These are phyloP conservation scores for Kingdonia uniflora DNA, from an alignment of 164 flowering plant species.

Conservation along the genomic window DNA sequence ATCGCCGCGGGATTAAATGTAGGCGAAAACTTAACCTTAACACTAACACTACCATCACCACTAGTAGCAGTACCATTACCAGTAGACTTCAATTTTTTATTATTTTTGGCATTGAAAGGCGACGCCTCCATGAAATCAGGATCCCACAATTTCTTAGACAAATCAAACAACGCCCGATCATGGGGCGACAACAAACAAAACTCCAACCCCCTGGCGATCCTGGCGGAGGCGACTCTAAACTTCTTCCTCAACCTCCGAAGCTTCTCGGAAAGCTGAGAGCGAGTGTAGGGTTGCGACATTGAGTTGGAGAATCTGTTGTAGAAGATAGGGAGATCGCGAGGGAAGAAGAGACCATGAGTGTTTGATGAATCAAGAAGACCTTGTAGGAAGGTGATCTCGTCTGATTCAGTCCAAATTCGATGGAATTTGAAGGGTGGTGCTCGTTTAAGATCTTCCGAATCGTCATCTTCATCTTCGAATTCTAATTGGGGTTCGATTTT, in stretches of 20 bases:
- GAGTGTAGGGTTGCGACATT: slow-evolving; percentile 47
- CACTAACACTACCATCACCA: slow-evolving; percentile 13
- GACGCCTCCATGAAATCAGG: slow-evolving; percentile 25
- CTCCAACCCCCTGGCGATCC: slow-evolving; percentile 38
- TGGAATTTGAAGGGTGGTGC: slow-evolving; percentile 43
- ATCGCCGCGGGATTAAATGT: slow-evolving; percentile 4
- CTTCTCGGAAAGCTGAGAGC: slow-evolving; percentile 67
- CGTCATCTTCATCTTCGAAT: background rate
- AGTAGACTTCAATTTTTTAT: no score
- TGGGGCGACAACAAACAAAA: slow-evolving; percentile 31
- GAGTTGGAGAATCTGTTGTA: slow-evolving; percentile 40
- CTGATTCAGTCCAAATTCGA: slow-evolving; percentile 59
- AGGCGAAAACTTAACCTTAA: slow-evolving; percentile 18
- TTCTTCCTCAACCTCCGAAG: slow-evolving; percentile 52
- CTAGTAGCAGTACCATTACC: background rate
- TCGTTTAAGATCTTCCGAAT: slow-evolving; percentile 2
- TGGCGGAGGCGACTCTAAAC: slow-evolving; percentile 35
- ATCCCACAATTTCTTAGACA: slow-evolving; percentile 49
- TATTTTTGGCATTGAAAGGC: slow-evolving; percentile 19
- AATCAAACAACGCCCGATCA: slow-evolving; percentile 36
- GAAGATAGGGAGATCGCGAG: slow-evolving; percentile 43
- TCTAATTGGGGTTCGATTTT: slow-evolving; percentile 10
- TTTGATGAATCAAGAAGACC: slow-evolving; percentile 37
- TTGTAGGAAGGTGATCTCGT: slow-evolving; percentile 55
- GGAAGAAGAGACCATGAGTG: slow-evolving; percentile 29